phyloP scores from a whole-genome alignment of 2,329 filamentous ascomycete genomes.

The Pestalotiopsis sp. region DNA sequence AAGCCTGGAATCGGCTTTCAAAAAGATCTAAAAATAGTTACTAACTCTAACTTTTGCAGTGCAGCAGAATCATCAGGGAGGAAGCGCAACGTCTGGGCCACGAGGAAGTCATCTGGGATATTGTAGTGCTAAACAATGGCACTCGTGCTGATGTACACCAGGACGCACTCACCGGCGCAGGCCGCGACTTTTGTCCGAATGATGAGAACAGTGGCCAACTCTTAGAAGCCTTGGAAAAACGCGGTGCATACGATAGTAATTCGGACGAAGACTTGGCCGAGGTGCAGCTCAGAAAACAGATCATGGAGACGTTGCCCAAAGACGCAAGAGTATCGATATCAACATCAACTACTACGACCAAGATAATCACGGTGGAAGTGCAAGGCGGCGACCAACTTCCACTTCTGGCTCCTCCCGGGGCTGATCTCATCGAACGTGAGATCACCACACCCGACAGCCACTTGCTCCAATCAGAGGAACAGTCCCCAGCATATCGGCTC shows the following conservation, averaged over 20 bases:
- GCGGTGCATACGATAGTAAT: slow-evolving; percentile 27
- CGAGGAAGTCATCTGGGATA: slow-evolving; percentile 68
- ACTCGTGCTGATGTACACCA: slow-evolving; percentile 58
- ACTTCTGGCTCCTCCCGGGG: slow-evolving; percentile 58
- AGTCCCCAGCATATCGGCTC: slow-evolving; percentile 50
- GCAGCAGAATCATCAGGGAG: slow-evolving; percentile 52
- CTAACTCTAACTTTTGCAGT: slow-evolving; percentile 28
- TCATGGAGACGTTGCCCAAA: slow-evolving; percentile 55
- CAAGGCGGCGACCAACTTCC: slow-evolving; percentile 53
- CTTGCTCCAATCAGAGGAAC: slow-evolving; percentile 24
- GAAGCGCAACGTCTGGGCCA: slow-evolving; percentile 49
- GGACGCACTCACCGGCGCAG: slow-evolving; percentile 35
- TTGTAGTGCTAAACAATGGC: slow-evolving; percentile 64
- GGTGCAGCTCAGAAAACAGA: slow-evolving; percentile 54
- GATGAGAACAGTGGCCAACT: slow-evolving; percentile 25
- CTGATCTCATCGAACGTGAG: slow-evolving; percentile 59
- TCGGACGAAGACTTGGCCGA: slow-evolving; percentile 50
- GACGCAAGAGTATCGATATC: slow-evolving; percentile 63
- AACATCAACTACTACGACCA: slow-evolving; percentile 61
- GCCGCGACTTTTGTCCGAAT: slow-evolving; percentile 28
- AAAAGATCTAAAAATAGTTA: background rate
- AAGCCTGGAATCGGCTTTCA: slow-evolving; percentile 1
- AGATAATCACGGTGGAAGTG: slow-evolving; percentile 68
- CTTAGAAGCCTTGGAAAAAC: slow-evolving; percentile 39
- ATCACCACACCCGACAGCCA: slow-evolving; percentile 23